Conservation (phyloP, 495 filamentous ascomycete genomes). For the Tetracladium marchalianum region DNA sequence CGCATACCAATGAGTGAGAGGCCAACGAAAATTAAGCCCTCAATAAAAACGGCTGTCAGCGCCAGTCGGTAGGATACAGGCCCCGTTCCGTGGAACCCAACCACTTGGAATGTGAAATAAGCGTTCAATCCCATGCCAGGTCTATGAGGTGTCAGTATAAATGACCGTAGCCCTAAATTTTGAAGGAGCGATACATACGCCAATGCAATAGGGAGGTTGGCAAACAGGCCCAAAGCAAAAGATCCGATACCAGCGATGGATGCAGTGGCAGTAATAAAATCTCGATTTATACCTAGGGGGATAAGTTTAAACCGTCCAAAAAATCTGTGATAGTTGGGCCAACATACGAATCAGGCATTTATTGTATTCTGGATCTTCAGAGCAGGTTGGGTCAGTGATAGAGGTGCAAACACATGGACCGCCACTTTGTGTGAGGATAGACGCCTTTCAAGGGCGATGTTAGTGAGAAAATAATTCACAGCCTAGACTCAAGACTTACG, state of each 20-base stretch:
- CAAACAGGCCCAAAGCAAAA: constrained; percentile 64
- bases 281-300: constrained; percentile 62
- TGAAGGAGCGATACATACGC: constrained; percentile 16
- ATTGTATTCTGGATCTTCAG: constrained; percentile 45
- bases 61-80: constrained; percentile 56
- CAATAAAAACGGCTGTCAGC: constrained; percentile 71
- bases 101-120: constrained; percentile 75
- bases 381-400: constrained; percentile 36
- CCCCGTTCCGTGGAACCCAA: constrained; percentile 57
- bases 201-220: constrained; percentile 40
- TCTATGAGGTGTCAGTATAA: constrained; percentile 12
- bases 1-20: constrained; percentile 72
- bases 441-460: constrained; percentile 49
- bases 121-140: constrained; percentile 77
- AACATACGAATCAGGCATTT: constrained; percentile 49
- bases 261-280: constrained; percentile 70
- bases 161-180: constrained; percentile 1
- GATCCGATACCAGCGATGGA: constrained; percentile 58
- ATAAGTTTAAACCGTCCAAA: too few species aligned
- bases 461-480: neutral
- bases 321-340: too few species aligned
- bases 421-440: constrained; percentile 53
- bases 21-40: constrained; percentile 54
- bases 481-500: constrained; percentile 13
- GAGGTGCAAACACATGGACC: constrained; percentile 61